Evolutionary conservation across 2,329 filamentous ascomycete genomes (phyloP), one percentile per base, ranked within the genome.

Genomic region (Didymosphaeria variabile): DNA sequence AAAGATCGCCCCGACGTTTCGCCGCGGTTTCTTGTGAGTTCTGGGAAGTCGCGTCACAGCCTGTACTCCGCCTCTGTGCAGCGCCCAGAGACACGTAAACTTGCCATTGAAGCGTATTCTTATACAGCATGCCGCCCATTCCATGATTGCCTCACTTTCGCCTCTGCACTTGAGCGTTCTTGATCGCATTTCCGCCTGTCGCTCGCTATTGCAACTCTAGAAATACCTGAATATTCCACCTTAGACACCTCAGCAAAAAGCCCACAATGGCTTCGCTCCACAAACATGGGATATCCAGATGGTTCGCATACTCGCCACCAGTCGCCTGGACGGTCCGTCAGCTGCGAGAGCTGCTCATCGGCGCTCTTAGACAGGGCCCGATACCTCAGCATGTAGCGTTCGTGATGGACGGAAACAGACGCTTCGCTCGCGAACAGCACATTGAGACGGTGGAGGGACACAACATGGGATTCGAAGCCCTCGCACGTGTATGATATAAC

Each of bases 361-460:
- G 93, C 57, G 91, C 94, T 53, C 82, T 98, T 57, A 90, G 90
- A 74, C 94, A 97, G 79, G 95, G 95, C 0, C 93, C 93, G 1
- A 90, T 99, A 58, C 95, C 95, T 10, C 90, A 93, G 73, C 95
- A 99, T 87, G 88, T 99, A 62, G 95, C 95, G n/a, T 99, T 99
- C 75, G 94, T 97, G 70, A 99, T 99, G 95, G 95, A 99, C 77
- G 95, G 95, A 58, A 99, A 99, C 80, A 85, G 95, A 72, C 90
- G 95, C 49, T 99, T 96, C 82, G 95, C 95, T 15, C 87, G 92
- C 63, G 91, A 86, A 65, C 93, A 95, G 81, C 89, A 94, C 66
- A 97, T 99, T 77, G 95, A 99, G 82, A 97, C 94, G 0, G 90
- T 98, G 36, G 94, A 99, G 80, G 95, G 95, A 26, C 95, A 99